A percentile compares a stretch with the other conserved stretches of the same genome.
Evolutionary conservation across 2,329 filamentous ascomycete genomes (phyloP).

Genomic region (Scytalidium lignicola): DNA sequence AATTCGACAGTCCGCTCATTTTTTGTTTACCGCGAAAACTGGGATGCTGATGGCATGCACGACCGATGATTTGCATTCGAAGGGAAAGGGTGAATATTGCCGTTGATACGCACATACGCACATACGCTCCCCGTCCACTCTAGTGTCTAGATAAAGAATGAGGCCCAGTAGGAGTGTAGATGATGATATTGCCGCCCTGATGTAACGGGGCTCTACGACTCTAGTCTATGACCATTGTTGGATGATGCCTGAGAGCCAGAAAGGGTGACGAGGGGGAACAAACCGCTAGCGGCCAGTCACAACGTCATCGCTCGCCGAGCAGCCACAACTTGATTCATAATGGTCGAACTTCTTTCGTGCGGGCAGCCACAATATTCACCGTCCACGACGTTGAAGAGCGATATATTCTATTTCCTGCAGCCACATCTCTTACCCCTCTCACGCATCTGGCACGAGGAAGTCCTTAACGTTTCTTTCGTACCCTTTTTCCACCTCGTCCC

Average conservation of each 20-base stretch:
- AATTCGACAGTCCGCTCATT: background rate
- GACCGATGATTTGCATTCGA: too few species aligned
- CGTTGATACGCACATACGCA: too few species aligned
- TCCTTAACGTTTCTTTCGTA: background rate
- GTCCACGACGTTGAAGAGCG: background rate
- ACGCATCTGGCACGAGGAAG: background rate
- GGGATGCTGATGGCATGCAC: too few species aligned
- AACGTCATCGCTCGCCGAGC: background rate
- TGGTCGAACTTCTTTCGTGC: background rate
- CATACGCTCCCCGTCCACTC: too few species aligned
- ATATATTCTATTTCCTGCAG: background rate
- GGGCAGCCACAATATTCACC: background rate
- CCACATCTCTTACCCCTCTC: background rate
- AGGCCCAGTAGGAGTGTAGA: too few species aligned
- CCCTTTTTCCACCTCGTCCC: background rate
- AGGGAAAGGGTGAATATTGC: too few species aligned
- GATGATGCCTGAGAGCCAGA: background rate
- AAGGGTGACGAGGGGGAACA: background rate
- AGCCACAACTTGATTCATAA: background rate
- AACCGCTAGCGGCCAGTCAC: background rate
- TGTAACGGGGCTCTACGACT: too few species aligned
- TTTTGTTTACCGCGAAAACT: too few species aligned
- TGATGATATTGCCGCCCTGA: too few species aligned
- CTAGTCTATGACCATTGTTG: too few species aligned
- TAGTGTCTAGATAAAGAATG: too few species aligned